phyloP scores from a whole-genome alignment of 352 stramenopile species.

The Pythium monospermum region DNA sequence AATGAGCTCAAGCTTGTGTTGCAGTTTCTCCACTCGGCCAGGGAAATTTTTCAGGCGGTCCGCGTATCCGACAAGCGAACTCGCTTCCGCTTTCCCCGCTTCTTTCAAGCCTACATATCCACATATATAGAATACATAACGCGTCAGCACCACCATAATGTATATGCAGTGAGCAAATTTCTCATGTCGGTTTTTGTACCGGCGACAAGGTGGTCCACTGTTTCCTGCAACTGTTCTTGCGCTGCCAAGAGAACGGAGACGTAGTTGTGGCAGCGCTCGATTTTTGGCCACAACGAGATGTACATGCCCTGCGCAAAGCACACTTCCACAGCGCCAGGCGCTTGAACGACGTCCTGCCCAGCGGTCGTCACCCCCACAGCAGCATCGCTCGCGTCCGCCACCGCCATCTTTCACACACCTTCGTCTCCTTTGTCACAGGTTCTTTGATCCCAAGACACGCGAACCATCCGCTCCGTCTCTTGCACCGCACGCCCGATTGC shows the following conservation, averaged over 20 bases:
- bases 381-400: constrained; percentile 1
- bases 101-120: constrained; percentile 64
- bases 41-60: constrained; percentile 72
- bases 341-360: background rate
- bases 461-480: too few species aligned
- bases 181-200: too few species aligned
- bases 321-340: background rate
- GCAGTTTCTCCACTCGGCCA: constrained; percentile 48
- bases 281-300: constrained; percentile 75
- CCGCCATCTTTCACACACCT: too few species aligned
- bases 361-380: background rate
- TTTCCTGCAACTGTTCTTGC: constrained; percentile 68
- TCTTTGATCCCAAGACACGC: background rate
- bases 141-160: background rate
- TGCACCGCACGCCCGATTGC: too few species aligned
- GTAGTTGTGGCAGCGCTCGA: constrained; percentile 77
- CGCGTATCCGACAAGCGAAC: constrained; percentile 62
- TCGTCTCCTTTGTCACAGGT: too few species aligned
- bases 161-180: too few species aligned
- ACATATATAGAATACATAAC: background rate
- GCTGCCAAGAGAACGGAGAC: constrained; percentile 60
- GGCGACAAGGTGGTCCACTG: constrained; percentile 52
- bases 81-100: constrained; percentile 46
- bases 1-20: constrained; percentile 68
- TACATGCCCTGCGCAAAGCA: constrained; percentile 76